phyloP scores from a whole-genome alignment of 2,329 filamentous ascomycete species.

The Celoporthe dispersa region DNA sequence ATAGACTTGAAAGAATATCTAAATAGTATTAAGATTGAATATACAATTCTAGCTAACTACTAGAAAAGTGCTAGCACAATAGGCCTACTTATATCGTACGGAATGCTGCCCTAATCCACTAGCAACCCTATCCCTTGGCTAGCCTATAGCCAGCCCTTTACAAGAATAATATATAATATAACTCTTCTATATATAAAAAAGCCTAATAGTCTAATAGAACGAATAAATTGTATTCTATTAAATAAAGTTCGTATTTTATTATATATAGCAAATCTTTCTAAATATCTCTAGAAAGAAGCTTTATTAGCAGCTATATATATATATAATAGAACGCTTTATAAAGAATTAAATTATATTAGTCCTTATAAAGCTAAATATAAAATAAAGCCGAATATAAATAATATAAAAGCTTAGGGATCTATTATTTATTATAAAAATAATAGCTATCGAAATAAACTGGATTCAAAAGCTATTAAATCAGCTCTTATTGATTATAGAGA shows the following conservation, averaged over 20 bases:
- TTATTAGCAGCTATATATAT: conserved; percentile 10
- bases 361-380: not conserved
- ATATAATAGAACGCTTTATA: conserved; percentile 16
- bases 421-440: conserved; percentile 12
- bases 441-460: not conserved
- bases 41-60: no score
- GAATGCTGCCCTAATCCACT: no score
- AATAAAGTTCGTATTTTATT: conserved; percentile 4
- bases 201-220: not conserved
- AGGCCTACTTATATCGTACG: no score
- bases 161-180: conserved; percentile 11
- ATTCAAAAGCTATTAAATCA: not conserved
- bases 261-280: conserved; percentile 2
- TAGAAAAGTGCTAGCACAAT: no score
- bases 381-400: no score
- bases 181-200: conserved; percentile 7
- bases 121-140: no score
- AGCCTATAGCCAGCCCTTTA: no score
- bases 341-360: not conserved
- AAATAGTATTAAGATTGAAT: no score
- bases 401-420: not conserved
- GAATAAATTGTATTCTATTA: not conserved
- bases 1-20: no score
- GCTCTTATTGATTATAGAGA: not conserved
- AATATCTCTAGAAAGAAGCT: conserved; percentile 3